Evolutionary conservation across 1,284 basidiomycete species (phyloP), one percentile per base, ranked within the genome.

Genomic region (Ceratobasidium sp.): DNA sequence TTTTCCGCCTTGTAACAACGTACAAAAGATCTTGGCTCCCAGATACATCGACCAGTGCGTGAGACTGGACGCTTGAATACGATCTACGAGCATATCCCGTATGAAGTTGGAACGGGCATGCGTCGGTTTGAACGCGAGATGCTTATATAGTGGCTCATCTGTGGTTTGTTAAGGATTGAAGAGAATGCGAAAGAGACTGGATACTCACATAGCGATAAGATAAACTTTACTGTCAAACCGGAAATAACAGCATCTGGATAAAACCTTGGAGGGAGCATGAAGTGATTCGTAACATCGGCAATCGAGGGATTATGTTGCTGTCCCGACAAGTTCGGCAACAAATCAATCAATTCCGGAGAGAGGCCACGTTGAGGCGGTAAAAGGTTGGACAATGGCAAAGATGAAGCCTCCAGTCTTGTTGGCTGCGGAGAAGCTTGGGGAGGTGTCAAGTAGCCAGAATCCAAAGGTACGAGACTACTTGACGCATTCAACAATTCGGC

Each of bases 41-140:
- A 66, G 13, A 21, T 52, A 66, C 62, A 50, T 66, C 18, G 62
- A 50, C 62, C 47, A 66, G 38, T 35, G 47, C 8, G 62, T 41
- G 47, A 66, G 47, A n/a, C 30, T 66, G 21, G 62, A 66, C 14
- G 28, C 21, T 26, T 52, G 47, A 13, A 66, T 14, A 16, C 9
- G 28, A n/a, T 14, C 7, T 26, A 16, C 32, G 18, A 23, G 18
- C 14, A 23, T 38, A n/a, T 52, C 41, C 16, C 7, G 35, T 9
- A 32, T 35, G 14, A 23, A 50, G 35, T 41, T 32, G 62, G 7
- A 41, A 52, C 11, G 62, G 49, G 4, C 13, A 18, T 28, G 23
- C 8, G 3, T 21, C 21, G 59, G 43, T 18, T 47, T 30, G 21
- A 62, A 47, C 41, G 26, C 18, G 4, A 62, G 14, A 26, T 46